phyloP scores from a whole-genome alignment of 1,284 basidiomycete genomes.

The Apiotrichum domesticum region DNA sequence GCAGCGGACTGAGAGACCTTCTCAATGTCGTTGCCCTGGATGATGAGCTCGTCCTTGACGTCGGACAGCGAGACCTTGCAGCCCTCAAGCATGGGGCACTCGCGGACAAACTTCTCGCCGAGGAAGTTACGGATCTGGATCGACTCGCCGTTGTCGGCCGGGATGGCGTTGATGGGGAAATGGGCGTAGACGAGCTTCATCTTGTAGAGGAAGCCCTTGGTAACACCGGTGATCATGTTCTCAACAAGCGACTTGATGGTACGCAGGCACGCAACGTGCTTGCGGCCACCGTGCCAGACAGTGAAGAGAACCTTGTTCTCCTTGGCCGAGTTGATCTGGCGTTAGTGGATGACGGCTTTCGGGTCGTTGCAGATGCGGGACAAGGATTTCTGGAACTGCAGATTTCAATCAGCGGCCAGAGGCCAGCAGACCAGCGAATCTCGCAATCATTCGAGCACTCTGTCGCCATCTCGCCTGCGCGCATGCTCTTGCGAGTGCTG shows the following conservation, averaged over 20 bases:
- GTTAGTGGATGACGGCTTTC: no score
- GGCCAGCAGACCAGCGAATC: no score
- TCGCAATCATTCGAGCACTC: no score
- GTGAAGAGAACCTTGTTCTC: constrained; percentile 75
- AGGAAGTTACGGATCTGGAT: constrained; percentile 97
- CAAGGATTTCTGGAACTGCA: no score
- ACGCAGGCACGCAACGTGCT: constrained; percentile 96
- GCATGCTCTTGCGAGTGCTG: no score
- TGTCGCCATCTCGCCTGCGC: no score
- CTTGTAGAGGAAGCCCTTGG: constrained; percentile 99
- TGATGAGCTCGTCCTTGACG: constrained; percentile 89
- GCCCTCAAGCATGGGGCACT: constrained; percentile 87
- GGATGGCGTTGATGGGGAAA: constrained; percentile 99
- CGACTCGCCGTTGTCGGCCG: constrained; percentile 68
- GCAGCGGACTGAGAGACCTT: constrained; percentile 95
- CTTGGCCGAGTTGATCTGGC: constrained; percentile 12
- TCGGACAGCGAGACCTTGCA: constrained; percentile 85
- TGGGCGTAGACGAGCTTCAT: constrained; percentile 99
- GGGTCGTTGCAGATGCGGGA: no score
- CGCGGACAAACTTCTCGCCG: constrained; percentile 72
- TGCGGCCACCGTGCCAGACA: constrained; percentile 96
- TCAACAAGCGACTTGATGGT: constrained; percentile 91
- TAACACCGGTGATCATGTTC: constrained; percentile 98
- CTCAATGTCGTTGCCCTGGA: constrained; percentile 91
- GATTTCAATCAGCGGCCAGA: no score